Conservation (phyloP, 345 rosid genomes). For the Syzygium aromaticum region DNA sequence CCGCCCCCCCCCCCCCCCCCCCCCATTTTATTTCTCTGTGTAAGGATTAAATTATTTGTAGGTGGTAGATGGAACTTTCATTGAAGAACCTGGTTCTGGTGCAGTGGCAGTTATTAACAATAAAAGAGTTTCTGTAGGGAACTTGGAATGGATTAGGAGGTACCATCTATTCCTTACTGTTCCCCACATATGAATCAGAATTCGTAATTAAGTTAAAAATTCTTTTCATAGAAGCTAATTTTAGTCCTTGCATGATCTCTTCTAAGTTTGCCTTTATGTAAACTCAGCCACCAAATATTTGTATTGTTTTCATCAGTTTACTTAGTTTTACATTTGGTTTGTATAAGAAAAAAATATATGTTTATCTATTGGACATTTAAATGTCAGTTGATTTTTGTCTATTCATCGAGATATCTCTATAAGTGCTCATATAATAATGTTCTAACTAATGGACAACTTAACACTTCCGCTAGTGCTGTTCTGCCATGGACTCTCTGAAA, state of each 20-base stretch:
- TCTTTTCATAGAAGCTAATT: background rate
- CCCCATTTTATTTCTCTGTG: background rate
- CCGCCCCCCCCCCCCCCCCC: fast-evolving
- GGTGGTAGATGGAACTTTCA: constrained; percentile 77
- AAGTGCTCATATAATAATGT: background rate
- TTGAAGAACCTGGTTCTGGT: constrained; percentile 96
- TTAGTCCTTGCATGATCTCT: background rate
- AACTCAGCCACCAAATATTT: background rate
- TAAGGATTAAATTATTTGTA: constrained; percentile 3
- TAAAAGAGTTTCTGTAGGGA: constrained; percentile 80
- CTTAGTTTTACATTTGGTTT: background rate
- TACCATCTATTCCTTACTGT: constrained; percentile 8
- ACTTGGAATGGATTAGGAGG: constrained; percentile 86
- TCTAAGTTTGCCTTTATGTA: background rate
- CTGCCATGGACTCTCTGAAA: background rate
- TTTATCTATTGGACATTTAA: background rate
- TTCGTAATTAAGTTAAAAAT: background rate
- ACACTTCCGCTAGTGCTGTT: background rate
- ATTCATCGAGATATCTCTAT: background rate
- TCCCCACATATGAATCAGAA: background rate
- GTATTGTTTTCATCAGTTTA: background rate
- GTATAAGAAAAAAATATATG: background rate
- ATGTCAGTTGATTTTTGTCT: background rate
- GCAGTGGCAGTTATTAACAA: constrained; percentile 57
- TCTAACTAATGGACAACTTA: background rate